A percentile compares a stretch with the other conserved stretches of the same genome.
These are phyloP conservation scores for Arabidopsis thaliana DNA, from an alignment of 345 rosid species.

Conservation along the genomic window TAIR10.1 NC_003074.8:23089001-23089500, in stretches of 20 bases:
- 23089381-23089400: conserved; percentile 18
- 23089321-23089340: conserved; percentile 35
- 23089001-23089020: conserved; percentile 32
- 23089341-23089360: conserved; percentile 40
- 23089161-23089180: neutral
- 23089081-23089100: conserved; percentile 56
- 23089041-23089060: conserved; percentile 59
- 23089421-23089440: conserved; percentile 18
- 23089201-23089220: neutral
- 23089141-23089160: conserved; percentile 38
- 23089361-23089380: conserved; percentile 34
- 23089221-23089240: neutral
- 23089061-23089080: conserved; percentile 61
- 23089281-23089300: conserved; percentile 31
- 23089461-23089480: conserved; percentile 36
- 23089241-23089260: neutral
- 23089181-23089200: conserved; percentile 7
- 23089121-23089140: conserved; percentile 89
- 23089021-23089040: conserved; percentile 65
- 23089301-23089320: conserved; percentile 33
- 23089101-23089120: conserved; percentile 64
- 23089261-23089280: conserved; percentile 11
- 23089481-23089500: conserved; percentile 12
- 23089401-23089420: conserved; percentile 27
- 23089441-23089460: conserved; percentile 28